These are phyloP conservation scores for Stellera chamaejasme DNA, from an alignment of 345 rosid genomes.

Conservation along the genomic window DNA sequence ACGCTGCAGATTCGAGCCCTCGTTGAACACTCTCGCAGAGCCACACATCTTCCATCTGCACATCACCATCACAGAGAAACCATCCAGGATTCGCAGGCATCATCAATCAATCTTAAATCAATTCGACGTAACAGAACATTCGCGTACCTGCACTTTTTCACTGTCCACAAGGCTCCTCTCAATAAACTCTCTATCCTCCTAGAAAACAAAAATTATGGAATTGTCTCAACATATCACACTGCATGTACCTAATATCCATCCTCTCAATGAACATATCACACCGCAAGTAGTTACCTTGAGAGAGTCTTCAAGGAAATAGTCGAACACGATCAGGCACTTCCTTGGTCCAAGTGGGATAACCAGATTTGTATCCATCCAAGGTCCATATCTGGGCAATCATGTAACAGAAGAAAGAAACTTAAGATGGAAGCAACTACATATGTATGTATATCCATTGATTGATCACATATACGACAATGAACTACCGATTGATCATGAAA, in stretches of 20 bases:
- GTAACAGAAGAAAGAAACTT: not conserved
- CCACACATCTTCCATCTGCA: slow-evolving; percentile 64
- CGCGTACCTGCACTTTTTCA: slow-evolving; percentile 60
- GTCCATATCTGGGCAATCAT: slow-evolving; percentile 54
- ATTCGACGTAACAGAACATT: not conserved
- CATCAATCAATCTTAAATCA: no score
- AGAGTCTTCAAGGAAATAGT: slow-evolving; percentile 68
- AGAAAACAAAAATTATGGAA: not conserved
- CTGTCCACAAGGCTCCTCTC: slow-evolving; percentile 68
- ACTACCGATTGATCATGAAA: slow-evolving; percentile 88
- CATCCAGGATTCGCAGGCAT: not conserved
- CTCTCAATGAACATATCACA: no score
- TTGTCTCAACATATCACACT: no score
- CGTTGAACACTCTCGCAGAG: slow-evolving; percentile 78
- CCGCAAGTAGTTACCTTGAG: slow-evolving; percentile 34
- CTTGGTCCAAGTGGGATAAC: slow-evolving; percentile 67
- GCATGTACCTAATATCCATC: no score
- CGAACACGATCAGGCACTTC: slow-evolving; percentile 73
- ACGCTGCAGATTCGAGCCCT: slow-evolving; percentile 71
- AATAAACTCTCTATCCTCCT: slow-evolving; percentile 60
- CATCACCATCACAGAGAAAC: not conserved
- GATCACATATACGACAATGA: not conserved
- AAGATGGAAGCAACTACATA: not conserved
- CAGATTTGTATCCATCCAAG: slow-evolving; percentile 98
- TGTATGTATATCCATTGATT: slow-evolving; percentile 2